phyloP scores from a whole-genome alignment of 768 basidiomycete genomes.

The Melanogaster broomeanus region DNA sequence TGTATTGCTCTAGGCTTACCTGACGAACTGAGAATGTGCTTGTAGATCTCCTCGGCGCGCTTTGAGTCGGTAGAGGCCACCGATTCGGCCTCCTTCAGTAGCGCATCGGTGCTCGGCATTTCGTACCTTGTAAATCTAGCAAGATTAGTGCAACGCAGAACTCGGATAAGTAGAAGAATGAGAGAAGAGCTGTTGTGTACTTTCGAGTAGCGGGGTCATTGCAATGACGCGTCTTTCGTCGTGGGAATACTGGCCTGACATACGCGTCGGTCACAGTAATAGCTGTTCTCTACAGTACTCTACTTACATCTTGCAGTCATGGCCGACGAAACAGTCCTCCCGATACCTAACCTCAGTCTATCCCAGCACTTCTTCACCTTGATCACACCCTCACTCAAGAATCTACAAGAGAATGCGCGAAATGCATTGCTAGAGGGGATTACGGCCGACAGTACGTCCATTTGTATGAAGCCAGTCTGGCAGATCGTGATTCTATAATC shows the following conservation, averaged over 20 bases:
- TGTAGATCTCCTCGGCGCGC: slow-evolving; percentile 75
- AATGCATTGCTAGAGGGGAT: slow-evolving; percentile 70
- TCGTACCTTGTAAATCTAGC: not conserved
- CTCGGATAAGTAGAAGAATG: not conserved
- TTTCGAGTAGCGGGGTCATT: not conserved
- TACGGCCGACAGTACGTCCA: slow-evolving; percentile 70
- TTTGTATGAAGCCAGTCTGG: not conserved
- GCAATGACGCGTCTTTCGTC: slow-evolving; percentile 1
- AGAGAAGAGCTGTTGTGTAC: not conserved
- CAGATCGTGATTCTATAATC: not conserved
- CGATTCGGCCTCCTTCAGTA: slow-evolving; percentile 51
- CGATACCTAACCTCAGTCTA: slow-evolving; percentile 83
- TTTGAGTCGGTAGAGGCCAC: slow-evolving; percentile 47
- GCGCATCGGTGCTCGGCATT: slow-evolving; percentile 27
- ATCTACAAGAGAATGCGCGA: slow-evolving; percentile 69
- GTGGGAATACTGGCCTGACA: slow-evolving; percentile 12
- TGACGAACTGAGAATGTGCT: slow-evolving; percentile 55
- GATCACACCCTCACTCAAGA: slow-evolving; percentile 55
- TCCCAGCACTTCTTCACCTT: slow-evolving; percentile 81
- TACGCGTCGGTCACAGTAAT: slow-evolving; percentile 12
- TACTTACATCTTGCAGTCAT: slow-evolving; percentile 40
- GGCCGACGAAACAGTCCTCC: slow-evolving; percentile 83
- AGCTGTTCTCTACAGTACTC: not conserved
- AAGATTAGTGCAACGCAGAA: not conserved
- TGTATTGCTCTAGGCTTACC: slow-evolving; percentile 23